These are phyloP conservation scores for Cyberlindnera euphorbiae DNA, from an alignment of 805 yeast genomes.

Conservation along the genomic window DNA sequence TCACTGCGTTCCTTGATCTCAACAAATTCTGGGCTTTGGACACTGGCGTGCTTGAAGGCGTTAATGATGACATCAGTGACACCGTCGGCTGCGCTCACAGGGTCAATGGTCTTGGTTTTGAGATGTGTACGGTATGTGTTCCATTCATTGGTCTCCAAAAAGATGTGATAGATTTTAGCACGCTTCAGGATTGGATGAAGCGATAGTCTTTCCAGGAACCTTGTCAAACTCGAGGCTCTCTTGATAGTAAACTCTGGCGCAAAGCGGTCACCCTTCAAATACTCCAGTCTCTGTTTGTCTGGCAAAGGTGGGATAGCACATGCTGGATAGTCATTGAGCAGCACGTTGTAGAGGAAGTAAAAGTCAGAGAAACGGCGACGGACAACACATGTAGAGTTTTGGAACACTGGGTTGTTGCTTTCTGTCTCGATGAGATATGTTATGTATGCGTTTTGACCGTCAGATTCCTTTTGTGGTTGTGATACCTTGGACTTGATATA, in stretches of 20 bases:
- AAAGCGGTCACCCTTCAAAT: slow-evolving; percentile 90
- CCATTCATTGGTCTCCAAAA: slow-evolving; percentile 75
- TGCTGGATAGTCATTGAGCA: slow-evolving; percentile 77
- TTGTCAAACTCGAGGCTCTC: slow-evolving; percentile 72
- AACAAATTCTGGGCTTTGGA: slow-evolving; percentile 70
- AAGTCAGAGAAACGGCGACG: slow-evolving; percentile 88
- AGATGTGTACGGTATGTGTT: slow-evolving; percentile 56
- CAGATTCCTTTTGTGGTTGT: slow-evolving; percentile 65
- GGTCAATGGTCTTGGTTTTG: slow-evolving; percentile 29
- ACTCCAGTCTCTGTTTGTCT: slow-evolving; percentile 85
- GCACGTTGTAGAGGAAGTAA: slow-evolving; percentile 66
- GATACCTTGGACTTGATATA: slow-evolving; percentile 41
- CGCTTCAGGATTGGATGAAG: slow-evolving; percentile 68
- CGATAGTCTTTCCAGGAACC: slow-evolving; percentile 69
- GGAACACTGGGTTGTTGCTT: slow-evolving; percentile 58
- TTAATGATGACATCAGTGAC: slow-evolving; percentile 91
- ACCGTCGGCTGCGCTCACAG: slow-evolving; percentile 44
- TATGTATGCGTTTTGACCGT: slow-evolving; percentile 72
- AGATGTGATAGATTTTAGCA: slow-evolving; percentile 65
- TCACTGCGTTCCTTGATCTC: slow-evolving; percentile 80
- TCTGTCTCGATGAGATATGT: slow-evolving; percentile 64
- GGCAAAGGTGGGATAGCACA: slow-evolving; percentile 91
- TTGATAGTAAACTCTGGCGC: slow-evolving; percentile 78
- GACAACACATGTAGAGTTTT: slow-evolving; percentile 39
- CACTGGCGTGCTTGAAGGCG: slow-evolving; percentile 75